A percentile compares a stretch with the other conserved stretches of the same genome.
Evolutionary conservation across 2,329 filamentous ascomycete species (phyloP).

Genomic region (Stromatinia cepivora): DNA sequence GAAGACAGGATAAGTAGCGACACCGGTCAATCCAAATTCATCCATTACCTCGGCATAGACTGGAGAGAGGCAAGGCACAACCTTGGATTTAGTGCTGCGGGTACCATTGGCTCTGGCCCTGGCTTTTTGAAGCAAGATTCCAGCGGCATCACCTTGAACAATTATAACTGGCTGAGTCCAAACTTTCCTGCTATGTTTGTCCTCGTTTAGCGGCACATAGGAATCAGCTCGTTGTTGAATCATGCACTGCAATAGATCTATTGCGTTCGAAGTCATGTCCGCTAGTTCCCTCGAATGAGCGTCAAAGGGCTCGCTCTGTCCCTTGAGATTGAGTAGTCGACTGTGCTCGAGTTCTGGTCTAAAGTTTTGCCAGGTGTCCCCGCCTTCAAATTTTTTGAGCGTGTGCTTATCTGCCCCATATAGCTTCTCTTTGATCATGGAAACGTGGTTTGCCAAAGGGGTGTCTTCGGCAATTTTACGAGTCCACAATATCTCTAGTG

Average conservation of each 20-base stretch:
- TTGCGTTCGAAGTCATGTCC: constrained; percentile 1
- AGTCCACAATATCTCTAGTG: constrained; percentile 2
- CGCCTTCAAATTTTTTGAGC: not conserved
- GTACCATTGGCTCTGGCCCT: not conserved
- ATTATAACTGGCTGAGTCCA: not conserved
- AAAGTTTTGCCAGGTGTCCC: not conserved
- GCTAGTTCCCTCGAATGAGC: not conserved
- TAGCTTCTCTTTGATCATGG: not conserved
- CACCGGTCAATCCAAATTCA: not conserved
- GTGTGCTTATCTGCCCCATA: not conserved
- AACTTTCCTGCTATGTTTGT: not conserved
- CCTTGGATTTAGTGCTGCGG: constrained; percentile 2
- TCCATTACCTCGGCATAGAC: not conserved
- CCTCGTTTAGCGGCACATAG: not conserved
- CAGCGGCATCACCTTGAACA: not conserved
- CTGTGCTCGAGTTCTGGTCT: not conserved
- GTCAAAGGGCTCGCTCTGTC: not conserved
- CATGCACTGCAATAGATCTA: not conserved
- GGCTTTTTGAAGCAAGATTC: not conserved
- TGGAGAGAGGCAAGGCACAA: not conserved
- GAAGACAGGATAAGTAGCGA: not conserved
- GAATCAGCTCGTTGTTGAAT: not conserved
- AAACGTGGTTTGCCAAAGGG: not conserved
- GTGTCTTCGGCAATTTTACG: not conserved
- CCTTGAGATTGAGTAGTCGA: not conserved